Evolutionary conservation across 176 grass and related monocot genomes (phyloP).

Genomic region (Oryza coarctata): DNA sequence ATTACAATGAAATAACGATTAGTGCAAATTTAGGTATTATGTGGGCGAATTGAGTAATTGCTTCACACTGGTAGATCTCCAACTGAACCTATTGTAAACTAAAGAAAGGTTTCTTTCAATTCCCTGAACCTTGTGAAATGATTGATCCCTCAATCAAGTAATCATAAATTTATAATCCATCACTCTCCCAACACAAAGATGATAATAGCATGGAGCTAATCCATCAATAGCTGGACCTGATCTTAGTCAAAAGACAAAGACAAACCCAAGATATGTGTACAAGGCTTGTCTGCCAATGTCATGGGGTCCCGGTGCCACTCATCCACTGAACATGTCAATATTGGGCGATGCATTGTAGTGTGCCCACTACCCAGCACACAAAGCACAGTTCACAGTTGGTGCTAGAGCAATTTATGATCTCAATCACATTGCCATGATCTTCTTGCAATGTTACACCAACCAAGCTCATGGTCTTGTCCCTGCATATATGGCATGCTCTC

Average conservation of each 20-base stretch:
- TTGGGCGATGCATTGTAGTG: neutral
- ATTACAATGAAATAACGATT: neutral
- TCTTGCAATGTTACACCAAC: neutral
- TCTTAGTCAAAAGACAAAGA: neutral
- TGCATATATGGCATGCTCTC: neutral
- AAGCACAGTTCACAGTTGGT: neutral
- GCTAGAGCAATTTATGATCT: conserved; percentile 8
- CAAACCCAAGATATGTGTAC: neutral
- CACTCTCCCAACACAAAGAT: neutral
- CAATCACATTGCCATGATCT: neutral
- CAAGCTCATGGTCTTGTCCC: conserved; percentile 33
- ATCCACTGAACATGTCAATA: neutral
- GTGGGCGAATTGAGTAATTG: neutral
- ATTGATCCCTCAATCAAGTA: neutral
- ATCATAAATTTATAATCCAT: neutral
- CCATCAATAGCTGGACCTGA: neutral
- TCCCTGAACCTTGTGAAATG: neutral
- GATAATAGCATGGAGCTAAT: neutral
- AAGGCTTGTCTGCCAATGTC: neutral
- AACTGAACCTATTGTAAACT: neutral
- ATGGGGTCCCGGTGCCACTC: conserved; percentile 10
- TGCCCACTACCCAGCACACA: neutral
- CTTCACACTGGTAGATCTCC: neutral
- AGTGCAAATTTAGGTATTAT: neutral
- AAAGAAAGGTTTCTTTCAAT: neutral